Conservation (phyloP, 2,329 filamentous ascomycete species). For the Aspergillus candidus region DNA sequence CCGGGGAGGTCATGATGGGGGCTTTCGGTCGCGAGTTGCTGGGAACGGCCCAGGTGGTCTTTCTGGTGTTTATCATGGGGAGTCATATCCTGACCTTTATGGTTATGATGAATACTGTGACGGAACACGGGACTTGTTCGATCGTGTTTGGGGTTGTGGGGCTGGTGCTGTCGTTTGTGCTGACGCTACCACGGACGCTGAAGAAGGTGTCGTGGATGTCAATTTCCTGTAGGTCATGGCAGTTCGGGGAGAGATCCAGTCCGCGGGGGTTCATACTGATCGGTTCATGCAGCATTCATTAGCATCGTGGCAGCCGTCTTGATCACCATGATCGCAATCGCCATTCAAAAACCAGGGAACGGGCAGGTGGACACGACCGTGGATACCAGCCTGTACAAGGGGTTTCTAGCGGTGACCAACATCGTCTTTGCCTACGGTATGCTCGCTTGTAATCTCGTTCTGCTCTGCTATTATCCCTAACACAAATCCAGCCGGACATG, state of each 20-base stretch:
- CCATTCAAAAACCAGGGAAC: conserved; percentile 39
- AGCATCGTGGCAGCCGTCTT: conserved; percentile 57
- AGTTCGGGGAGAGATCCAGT: too few species aligned
- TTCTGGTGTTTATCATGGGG: conserved; percentile 60
- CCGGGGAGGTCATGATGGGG: conserved; percentile 56
- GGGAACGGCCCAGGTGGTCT: conserved; percentile 54
- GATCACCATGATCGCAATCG: conserved; percentile 59
- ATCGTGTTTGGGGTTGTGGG: conserved; percentile 55
- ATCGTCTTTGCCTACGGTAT: conserved; percentile 61
- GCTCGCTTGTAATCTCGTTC: conserved; percentile 23
- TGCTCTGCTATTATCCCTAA: conserved; percentile 49
- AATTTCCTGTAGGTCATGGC: conserved; percentile 36
- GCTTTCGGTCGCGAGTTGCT: conserved; percentile 54
- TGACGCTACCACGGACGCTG: conserved; percentile 55
- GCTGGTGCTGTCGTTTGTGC: conserved; percentile 49
- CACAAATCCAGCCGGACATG: conserved; percentile 7
- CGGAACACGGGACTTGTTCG: conserved; percentile 53
- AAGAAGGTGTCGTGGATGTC: conserved; percentile 55
- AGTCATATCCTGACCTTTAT: conserved; percentile 62
- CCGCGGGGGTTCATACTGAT: too few species aligned
- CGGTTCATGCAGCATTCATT: conserved; percentile 41
- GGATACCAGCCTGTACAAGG: conserved; percentile 43
- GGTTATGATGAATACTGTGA: conserved; percentile 59
- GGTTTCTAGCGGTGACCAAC: conserved; percentile 55
- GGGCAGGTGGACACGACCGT: conserved; percentile 24